Conservation (phyloP, 2,329 filamentous ascomycete genomes). For the Monilinia fructigena region DNA sequence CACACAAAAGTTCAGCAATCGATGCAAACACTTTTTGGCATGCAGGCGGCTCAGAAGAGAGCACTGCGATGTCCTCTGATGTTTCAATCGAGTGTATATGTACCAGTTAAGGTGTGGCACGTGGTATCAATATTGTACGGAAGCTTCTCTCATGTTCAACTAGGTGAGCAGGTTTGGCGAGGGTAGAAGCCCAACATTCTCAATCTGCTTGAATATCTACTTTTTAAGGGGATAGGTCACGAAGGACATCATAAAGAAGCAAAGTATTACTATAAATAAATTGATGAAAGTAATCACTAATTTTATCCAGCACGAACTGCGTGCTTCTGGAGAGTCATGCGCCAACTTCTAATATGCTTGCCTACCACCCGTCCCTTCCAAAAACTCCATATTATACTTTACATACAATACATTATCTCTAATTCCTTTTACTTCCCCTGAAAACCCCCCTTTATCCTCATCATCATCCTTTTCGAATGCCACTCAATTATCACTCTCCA, state of each 20-base stretch:
- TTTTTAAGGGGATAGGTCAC: too few species aligned
- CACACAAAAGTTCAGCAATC: too few species aligned
- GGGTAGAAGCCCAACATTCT: too few species aligned
- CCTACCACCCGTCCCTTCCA: not conserved
- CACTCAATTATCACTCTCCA: conserved; percentile 6
- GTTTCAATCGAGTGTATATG: too few species aligned
- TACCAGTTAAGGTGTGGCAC: not conserved
- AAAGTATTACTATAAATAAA: not conserved
- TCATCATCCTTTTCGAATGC: not conserved
- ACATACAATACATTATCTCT: not conserved
- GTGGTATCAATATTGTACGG: too few species aligned
- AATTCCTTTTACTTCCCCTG: not conserved
- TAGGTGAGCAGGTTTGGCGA: too few species aligned
- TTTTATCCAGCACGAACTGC: conserved; percentile 10
- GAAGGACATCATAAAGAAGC: not conserved
- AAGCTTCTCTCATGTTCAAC: too few species aligned
- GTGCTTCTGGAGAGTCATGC: not conserved
- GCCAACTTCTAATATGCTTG: not conserved
- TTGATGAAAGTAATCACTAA: not conserved
- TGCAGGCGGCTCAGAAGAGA: too few species aligned
- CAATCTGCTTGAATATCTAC: too few species aligned
- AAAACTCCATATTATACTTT: not conserved
- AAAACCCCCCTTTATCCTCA: not conserved
- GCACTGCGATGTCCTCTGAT: too few species aligned
- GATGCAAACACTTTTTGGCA: too few species aligned